Percentiles rank a stretch among this genome's conserved stretches.
Evolutionary conservation across 495 filamentous ascomycete species (phyloP).

Genomic region (Entonaema liquescens): DNA sequence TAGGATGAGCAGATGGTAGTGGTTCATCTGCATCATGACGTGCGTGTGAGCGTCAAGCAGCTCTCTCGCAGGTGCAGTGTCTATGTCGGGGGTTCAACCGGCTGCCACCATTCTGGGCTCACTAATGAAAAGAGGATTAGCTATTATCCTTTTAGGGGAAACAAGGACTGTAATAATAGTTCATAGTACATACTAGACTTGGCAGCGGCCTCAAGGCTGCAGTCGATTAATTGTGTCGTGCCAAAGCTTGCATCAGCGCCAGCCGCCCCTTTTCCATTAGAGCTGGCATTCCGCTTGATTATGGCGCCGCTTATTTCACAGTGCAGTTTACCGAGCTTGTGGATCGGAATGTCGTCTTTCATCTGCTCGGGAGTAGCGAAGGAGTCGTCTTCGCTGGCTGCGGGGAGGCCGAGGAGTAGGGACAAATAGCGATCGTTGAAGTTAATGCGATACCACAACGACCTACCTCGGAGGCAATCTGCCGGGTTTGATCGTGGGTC

Average conservation of each 20-base stretch:
- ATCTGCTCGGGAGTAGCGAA: conserved; percentile 47
- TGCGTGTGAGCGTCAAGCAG: conserved; percentile 41
- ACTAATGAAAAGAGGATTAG: conserved; percentile 15
- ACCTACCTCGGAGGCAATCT: conserved; percentile 33
- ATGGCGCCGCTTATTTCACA: conserved; percentile 49
- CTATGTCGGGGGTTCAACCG: conserved; percentile 22
- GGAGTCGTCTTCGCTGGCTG: conserved; percentile 46
- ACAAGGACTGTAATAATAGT: neutral
- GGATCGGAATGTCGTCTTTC: conserved; percentile 36
- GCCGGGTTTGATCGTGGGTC: conserved; percentile 37
- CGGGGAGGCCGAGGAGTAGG: conserved; percentile 54
- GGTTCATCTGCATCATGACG: conserved; percentile 57
- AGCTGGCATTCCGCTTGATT: conserved; percentile 51
- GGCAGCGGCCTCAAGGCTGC: conserved; percentile 52
- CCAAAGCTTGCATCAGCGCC: conserved; percentile 30
- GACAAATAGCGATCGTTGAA: conserved; percentile 47
- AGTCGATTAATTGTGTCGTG: conserved; percentile 56
- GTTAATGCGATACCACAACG: conserved; percentile 49
- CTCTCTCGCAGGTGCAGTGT: conserved; percentile 16
- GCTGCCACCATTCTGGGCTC: conserved; percentile 52
- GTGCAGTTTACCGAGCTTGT: conserved; percentile 50
- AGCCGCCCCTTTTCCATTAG: neutral
- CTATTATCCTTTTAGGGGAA: neutral
- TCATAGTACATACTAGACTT: conserved; percentile 23
- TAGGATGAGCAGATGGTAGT: conserved; percentile 53